Evolutionary conservation across 192 early-diverging fungal genomes (phyloP), one percentile per base, ranked within the genome.

Genomic region (Coemansia sp.): DNA sequence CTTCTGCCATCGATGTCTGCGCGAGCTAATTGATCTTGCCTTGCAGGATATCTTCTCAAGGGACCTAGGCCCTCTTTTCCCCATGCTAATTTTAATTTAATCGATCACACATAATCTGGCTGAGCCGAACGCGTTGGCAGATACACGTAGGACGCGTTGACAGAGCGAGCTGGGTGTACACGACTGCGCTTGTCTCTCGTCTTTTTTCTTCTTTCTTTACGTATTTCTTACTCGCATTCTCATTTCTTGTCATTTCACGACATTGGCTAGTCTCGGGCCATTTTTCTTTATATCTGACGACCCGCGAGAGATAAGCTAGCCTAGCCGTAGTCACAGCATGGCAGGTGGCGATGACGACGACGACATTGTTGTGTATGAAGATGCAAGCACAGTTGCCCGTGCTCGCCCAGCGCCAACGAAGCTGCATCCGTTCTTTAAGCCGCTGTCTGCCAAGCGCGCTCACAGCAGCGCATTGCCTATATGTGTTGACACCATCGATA

Each of bases 351-450:
- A 38, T 40, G 61, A 10, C 24, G 61, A 20, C 34, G 31, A 44
- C 29, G 64, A 47, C 22, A 24, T 15, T 34, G 65, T 52, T 38
- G 50, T 20, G 22, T 58, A 2, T 33, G 53, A 55, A 31, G 53
- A 16, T 55, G 11, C 15, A 3, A 36, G 57, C 31, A 6, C 57
- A 18, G 15, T 31, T 22, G 31, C 27, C 20, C 7, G 55, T 16
- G 18, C 22, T 33, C 24, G 20, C 18, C 41, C 65, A 46, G 65
- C 6, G 44, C 16, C 65, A 41, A 31, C 61, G 15, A 27, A 44
- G 10, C 20, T 63, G 22, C 80, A 77, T 41, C 69, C 80, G n/a
- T 82, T 82, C 46, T 82, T 82, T 57, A 69, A 62, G 68, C 73
- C 76, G 3, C 24, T 66, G 22, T 64, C 80, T 11, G 41, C 65